A percentile compares a stretch with the other conserved stretches of the same genome.
Evolutionary conservation across 2,329 filamentous ascomycete species (phyloP).

Genomic region (Claviceps pazoutovae): DNA sequence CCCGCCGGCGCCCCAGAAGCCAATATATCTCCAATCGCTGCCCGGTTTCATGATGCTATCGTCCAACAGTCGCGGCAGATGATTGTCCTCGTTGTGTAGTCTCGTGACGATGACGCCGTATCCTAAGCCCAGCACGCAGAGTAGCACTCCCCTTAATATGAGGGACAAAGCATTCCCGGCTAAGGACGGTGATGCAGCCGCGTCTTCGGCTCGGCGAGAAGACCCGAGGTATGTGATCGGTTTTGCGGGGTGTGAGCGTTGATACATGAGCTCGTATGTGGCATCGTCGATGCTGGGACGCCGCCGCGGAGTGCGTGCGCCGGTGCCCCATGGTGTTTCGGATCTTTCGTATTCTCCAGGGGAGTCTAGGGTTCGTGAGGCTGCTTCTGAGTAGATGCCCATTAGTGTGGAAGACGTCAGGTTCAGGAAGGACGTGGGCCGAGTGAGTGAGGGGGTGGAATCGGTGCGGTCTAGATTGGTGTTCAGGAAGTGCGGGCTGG

Average conservation of each 20-base stretch:
- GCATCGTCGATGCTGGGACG: conserved; percentile 29
- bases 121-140: conserved; percentile 67
- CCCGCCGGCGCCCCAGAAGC: conserved; percentile 70
- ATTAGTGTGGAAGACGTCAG: conserved; percentile 79
- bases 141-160: conserved; percentile 41
- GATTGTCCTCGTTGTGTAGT: conserved; percentile 55
- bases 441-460: conserved; percentile 33
- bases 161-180: conserved; percentile 30
- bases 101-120: conserved; percentile 75
- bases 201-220: conserved; percentile 9
- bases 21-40: conserved; percentile 52
- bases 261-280: conserved; percentile 30
- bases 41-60: conserved; percentile 24
- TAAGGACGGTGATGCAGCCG: conserved; percentile 13
- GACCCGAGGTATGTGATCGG: conserved; percentile 23
- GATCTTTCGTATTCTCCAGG: conserved; percentile 35
- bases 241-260: conserved; percentile 21
- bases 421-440: conserved; percentile 69
- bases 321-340: conserved; percentile 65
- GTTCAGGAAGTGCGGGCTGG: conserved; percentile 22
- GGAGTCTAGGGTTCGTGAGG: conserved; percentile 34
- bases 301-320: conserved; percentile 52
- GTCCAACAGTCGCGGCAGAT: conserved; percentile 44
- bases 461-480: conserved; percentile 29
- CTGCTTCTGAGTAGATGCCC: conserved; percentile 72